A percentile compares a stretch with the other conserved stretches of the same genome.
phyloP scores from a whole-genome alignment of 768 basidiomycete species.

The Russula compacta region DNA sequence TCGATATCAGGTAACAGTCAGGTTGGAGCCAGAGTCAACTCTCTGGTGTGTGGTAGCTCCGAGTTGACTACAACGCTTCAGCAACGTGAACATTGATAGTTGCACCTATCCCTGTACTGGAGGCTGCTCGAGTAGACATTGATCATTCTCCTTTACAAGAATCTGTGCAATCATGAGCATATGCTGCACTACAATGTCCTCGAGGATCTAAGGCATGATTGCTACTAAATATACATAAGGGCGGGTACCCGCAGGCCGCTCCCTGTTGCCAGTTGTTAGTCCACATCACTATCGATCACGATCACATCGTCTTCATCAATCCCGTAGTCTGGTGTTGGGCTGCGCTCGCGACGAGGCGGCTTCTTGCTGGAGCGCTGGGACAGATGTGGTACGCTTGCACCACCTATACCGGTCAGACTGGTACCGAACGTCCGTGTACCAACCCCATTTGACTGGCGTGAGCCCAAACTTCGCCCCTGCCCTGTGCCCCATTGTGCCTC shows the following conservation, averaged over 20 bases:
- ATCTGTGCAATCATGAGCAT: not conserved
- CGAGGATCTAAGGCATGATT: constrained; percentile 1
- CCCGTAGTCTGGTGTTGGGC: constrained; percentile 73
- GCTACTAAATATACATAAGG: not conserved
- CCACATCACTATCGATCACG: constrained; percentile 67
- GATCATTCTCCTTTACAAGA: not conserved
- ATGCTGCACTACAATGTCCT: not conserved
- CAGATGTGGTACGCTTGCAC: constrained; percentile 40
- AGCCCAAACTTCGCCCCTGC: constrained; percentile 38
- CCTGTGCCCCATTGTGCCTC: constrained; percentile 25
- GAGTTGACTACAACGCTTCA: too few species aligned
- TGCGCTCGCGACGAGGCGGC: constrained; percentile 28
- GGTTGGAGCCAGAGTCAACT: too few species aligned
- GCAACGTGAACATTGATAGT: too few species aligned
- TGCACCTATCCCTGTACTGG: too few species aligned
- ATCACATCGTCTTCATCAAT: constrained; percentile 82
- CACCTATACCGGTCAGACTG: constrained; percentile 45
- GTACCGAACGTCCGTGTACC: constrained; percentile 26
- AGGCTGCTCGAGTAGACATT: too few species aligned
- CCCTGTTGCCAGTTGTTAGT: not conserved
- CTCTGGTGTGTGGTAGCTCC: too few species aligned
- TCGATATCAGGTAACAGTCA: too few species aligned
- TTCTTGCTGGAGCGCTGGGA: constrained; percentile 33
- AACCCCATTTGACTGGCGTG: constrained; percentile 33
- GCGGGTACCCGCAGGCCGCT: not conserved